These are phyloP conservation scores for Pseudohalonectria lignicola DNA, from an alignment of 2,329 filamentous ascomycete species.

Conservation along the genomic window DNA sequence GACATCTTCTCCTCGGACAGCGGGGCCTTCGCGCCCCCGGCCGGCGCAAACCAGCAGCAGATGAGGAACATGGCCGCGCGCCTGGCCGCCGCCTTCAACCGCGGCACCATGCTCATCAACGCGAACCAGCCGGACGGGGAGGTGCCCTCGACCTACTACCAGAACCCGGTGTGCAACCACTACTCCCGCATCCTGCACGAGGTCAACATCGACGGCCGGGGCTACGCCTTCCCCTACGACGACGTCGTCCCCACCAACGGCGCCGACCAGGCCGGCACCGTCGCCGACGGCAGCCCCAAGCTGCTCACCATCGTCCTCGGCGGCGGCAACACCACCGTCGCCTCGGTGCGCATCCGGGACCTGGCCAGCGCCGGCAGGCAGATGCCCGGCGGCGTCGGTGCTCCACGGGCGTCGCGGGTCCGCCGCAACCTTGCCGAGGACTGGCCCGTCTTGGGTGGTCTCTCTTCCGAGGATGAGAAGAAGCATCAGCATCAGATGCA, in stretches of 20 bases:
- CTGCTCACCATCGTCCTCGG: conserved; percentile 47
- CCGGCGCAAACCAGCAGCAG: background rate
- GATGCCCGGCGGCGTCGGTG: background rate
- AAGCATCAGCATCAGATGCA: too few relatives aligned
- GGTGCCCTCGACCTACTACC: conserved; percentile 39
- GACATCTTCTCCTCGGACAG: conserved; percentile 42
- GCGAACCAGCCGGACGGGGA: conserved; percentile 41
- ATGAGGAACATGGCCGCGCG: conserved; percentile 48
- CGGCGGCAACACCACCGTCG: conserved; percentile 14
- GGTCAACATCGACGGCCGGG: conserved; percentile 44
- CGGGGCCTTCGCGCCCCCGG: conserved; percentile 40
- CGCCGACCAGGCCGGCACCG: conserved; percentile 49
- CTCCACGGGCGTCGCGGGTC: background rate
- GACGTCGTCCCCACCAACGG: conserved; percentile 48
- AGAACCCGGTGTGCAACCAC: conserved; percentile 47
- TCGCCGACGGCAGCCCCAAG: conserved; percentile 44
- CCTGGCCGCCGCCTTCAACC: conserved; percentile 66
- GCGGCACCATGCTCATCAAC: conserved; percentile 52
- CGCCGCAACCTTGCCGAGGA: too few relatives aligned
- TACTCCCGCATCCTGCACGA: conserved; percentile 55
- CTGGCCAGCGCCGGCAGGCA: background rate
- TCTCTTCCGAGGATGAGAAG: too few relatives aligned
- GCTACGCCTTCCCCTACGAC: conserved; percentile 64
- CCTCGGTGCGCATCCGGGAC: background rate
- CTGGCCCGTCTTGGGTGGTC: too few relatives aligned